A percentile compares a stretch with the other conserved stretches of the same genome.
Conservation (phyloP, 2,329 filamentous ascomycete species). For the Ceratocystis lukuohia region DNA sequence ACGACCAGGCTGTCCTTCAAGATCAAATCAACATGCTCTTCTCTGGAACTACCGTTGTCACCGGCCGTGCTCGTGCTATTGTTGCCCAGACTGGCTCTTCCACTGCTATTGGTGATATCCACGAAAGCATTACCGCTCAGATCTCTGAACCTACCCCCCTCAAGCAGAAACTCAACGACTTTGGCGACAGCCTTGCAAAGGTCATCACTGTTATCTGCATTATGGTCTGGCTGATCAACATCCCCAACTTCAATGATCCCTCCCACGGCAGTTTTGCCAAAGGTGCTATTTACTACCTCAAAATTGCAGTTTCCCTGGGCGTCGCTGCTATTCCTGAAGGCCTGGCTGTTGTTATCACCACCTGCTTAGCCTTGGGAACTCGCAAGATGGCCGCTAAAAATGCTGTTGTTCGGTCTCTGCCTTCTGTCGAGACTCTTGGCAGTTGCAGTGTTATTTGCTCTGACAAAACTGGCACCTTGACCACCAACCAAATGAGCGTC, state of each 20-base stretch:
- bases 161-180: slow-evolving; percentile 98
- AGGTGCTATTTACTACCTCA: slow-evolving; percentile 97
- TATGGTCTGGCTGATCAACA: slow-evolving; percentile 96
- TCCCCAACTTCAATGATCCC: slow-evolving; percentile 90
- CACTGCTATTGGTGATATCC: slow-evolving; percentile 95
- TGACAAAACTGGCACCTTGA: slow-evolving; percentile 95
- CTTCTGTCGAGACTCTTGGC: slow-evolving; percentile 92
- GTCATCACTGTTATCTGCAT: slow-evolving; percentile 96
- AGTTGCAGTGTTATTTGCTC: slow-evolving; percentile 99
- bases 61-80: slow-evolving; percentile 78
- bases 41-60: slow-evolving; percentile 94
- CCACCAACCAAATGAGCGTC: slow-evolving; percentile 98
- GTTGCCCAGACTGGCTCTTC: slow-evolving; percentile 80
- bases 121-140: slow-evolving; percentile 95
- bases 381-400: slow-evolving; percentile 99
- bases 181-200: slow-evolving; percentile 90
- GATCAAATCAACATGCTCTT: slow-evolving; percentile 97
- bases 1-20: slow-evolving; percentile 82
- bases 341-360: slow-evolving; percentile 96
- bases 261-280: slow-evolving; percentile 89
- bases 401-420: slow-evolving; percentile 87
- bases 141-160: slow-evolving; percentile 94
- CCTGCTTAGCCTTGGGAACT: slow-evolving; percentile 87
- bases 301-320: slow-evolving; percentile 96
- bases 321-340: slow-evolving; percentile 97